Conservation (phyloP, 1,139 yeast species). For the Waltiozyma sp. region DNA sequence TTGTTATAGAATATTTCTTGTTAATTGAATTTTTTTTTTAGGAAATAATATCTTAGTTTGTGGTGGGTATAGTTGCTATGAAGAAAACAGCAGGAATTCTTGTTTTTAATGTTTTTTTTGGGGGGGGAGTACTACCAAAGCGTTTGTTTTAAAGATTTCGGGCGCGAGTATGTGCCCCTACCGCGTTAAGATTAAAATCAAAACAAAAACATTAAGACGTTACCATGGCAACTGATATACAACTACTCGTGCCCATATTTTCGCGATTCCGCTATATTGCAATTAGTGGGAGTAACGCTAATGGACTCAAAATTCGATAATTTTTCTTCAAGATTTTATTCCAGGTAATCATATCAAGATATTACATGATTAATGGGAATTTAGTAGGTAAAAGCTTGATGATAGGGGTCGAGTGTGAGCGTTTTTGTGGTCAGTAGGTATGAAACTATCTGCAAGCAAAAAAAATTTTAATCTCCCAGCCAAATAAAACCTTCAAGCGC, state of each 20-base stretch:
- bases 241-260: no score
- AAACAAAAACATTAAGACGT: not conserved
- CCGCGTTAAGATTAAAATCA: not conserved
- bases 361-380: no score
- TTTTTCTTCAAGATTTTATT: no score
- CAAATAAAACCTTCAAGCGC: not conserved
- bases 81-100: not conserved
- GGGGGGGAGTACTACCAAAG: not conserved
- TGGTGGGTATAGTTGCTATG: conserved; percentile 2
- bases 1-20: conserved; percentile 1
- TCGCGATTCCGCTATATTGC: not conserved
- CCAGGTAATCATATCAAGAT: no score
- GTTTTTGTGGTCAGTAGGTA: no score
- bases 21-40: conserved; percentile 1
- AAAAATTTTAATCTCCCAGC: not conserved
- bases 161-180: not conserved
- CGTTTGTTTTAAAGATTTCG: not conserved
- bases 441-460: not conserved
- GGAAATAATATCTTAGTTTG: not conserved
- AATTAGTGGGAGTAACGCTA: no score
- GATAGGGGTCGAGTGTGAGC: no score
- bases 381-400: no score
- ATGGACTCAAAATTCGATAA: no score
- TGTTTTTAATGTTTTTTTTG: not conserved
- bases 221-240: not conserved